These are phyloP conservation scores for Penicillium macrosclerotiorum DNA, from an alignment of 495 filamentous ascomycete species.

Conservation along the genomic window DNA sequence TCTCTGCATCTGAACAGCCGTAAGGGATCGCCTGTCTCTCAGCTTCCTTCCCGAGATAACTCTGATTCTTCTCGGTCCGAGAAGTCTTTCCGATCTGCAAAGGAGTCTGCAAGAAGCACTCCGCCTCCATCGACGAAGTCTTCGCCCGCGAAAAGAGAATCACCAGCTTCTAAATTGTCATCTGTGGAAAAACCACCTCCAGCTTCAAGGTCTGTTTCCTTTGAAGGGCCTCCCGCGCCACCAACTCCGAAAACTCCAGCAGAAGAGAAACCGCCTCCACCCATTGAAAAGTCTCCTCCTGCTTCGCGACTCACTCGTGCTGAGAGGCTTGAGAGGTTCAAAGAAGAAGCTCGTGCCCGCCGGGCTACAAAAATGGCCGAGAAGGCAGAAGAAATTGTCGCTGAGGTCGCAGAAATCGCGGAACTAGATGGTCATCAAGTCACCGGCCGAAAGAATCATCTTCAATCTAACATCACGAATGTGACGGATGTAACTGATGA, in stretches of 20 bases:
- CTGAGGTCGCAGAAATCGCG: slow-evolving; percentile 38
- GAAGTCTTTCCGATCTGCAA: slow-evolving; percentile 18
- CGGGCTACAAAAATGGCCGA: slow-evolving; percentile 8
- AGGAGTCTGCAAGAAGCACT: slow-evolving; percentile 8
- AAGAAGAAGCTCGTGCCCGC: slow-evolving; percentile 18
- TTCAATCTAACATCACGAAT: slow-evolving; percentile 25
- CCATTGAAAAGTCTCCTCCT: too few species aligned
- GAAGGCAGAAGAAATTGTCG: not conserved
- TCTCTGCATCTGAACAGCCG: slow-evolving; percentile 13
- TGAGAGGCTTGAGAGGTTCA: slow-evolving; percentile 16
- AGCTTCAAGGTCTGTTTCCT: not conserved
- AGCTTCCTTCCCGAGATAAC: slow-evolving; percentile 21
- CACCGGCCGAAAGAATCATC: slow-evolving; percentile 10
- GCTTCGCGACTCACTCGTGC: slow-evolving; percentile 7
- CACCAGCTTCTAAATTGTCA: not conserved
- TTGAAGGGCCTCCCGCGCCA: not conserved
- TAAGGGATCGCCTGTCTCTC: slow-evolving; percentile 17
- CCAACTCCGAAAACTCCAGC: not conserved
- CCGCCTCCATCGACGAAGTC: slow-evolving; percentile 7
- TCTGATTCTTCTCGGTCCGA: slow-evolving; percentile 26
- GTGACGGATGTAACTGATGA: slow-evolving; percentile 21
- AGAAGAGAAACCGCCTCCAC: not conserved
- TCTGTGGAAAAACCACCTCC: not conserved
- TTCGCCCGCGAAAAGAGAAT: slow-evolving; percentile 9
- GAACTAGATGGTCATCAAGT: slow-evolving; percentile 45